Percentiles rank a stretch among this genome's conserved stretches.
Conservation (phyloP, 345 rosid species). For the Hibiscus tridactylites region DNA sequence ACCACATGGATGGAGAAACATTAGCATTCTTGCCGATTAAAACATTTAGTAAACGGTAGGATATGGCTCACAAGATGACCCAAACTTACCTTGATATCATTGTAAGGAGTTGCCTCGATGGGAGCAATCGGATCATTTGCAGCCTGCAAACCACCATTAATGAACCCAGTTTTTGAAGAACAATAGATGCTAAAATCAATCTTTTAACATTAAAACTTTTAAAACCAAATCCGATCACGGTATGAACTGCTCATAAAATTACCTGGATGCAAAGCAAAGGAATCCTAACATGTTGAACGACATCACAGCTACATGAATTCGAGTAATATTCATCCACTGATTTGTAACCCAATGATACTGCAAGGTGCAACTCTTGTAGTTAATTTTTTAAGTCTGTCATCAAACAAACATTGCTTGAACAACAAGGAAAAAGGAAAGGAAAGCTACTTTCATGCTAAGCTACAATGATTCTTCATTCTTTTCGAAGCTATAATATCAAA, state of each 20-base stretch:
- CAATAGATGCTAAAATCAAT: neutral
- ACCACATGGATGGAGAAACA: neutral
- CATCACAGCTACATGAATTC: slow-evolving; percentile 69
- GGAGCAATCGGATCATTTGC: slow-evolving; percentile 91
- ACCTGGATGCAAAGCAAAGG: slow-evolving; percentile 96
- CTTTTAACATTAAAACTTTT: no score
- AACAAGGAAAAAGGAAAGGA: neutral
- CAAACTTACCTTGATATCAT: slow-evolving; percentile 47
- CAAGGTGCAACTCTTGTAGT: slow-evolving; percentile 12
- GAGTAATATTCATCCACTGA: slow-evolving; percentile 86
- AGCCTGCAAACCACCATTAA: slow-evolving; percentile 42
- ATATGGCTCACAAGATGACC: neutral
- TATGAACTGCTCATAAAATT: neutral
- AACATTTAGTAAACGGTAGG: neutral
- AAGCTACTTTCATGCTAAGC: no score
- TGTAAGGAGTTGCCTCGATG: slow-evolving; percentile 61
- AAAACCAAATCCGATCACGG: neutral
- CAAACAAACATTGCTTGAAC: neutral
- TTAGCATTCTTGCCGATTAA: neutral
- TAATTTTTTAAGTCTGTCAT: neutral
- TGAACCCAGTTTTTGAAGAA: neutral
- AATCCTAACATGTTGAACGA: slow-evolving; percentile 41
- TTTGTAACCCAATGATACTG: slow-evolving; percentile 88
- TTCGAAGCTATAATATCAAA: neutral
- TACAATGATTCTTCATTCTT: no score